Percentiles rank a stretch among this genome's conserved stretches.
phyloP scores from a whole-genome alignment of 345 rosid species.

The Lepidium aucheri region DNA sequence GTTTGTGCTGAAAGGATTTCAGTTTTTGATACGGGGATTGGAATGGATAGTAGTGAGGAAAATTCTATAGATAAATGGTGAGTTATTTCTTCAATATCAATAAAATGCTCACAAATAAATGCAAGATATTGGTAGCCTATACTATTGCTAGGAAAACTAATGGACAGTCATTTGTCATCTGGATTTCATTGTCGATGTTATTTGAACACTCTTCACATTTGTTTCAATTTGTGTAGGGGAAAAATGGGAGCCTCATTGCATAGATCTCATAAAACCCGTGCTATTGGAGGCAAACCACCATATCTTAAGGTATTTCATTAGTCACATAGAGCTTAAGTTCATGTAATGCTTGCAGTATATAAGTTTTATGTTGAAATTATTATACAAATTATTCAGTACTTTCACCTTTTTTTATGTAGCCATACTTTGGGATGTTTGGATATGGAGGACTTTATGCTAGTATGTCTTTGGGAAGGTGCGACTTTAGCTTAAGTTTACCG shows the following conservation, averaged over 20 bases:
- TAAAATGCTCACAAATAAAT: not conserved
- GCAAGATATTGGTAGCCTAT: not conserved
- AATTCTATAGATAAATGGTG: slow-evolving; percentile 62
- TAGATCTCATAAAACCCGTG: slow-evolving; percentile 37
- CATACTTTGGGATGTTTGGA: slow-evolving; percentile 29
- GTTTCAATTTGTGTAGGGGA: slow-evolving; percentile 46
- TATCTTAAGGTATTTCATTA: slow-evolving; percentile 45
- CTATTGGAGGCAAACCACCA: slow-evolving; percentile 62
- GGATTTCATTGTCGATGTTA: too few species aligned
- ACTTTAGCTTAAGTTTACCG: not conserved
- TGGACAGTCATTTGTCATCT: too few species aligned
- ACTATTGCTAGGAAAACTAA: not conserved
- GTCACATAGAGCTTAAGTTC: not conserved
- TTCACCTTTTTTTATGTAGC: slow-evolving; percentile 12
- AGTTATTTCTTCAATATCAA: not conserved
- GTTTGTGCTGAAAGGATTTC: slow-evolving; percentile 36
- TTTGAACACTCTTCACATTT: not conserved
- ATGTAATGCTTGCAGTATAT: not conserved
- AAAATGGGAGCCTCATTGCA: slow-evolving; percentile 69
- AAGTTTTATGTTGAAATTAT: not conserved
- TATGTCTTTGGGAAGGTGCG: slow-evolving; percentile 25
- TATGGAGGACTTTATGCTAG: slow-evolving; percentile 21
- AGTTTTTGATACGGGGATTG: slow-evolving; percentile 71
- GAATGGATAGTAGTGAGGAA: slow-evolving; percentile 63
- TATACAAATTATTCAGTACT: not conserved